phyloP scores from a whole-genome alignment of 1,139 yeast species.

The Pichia sp. region DNA sequence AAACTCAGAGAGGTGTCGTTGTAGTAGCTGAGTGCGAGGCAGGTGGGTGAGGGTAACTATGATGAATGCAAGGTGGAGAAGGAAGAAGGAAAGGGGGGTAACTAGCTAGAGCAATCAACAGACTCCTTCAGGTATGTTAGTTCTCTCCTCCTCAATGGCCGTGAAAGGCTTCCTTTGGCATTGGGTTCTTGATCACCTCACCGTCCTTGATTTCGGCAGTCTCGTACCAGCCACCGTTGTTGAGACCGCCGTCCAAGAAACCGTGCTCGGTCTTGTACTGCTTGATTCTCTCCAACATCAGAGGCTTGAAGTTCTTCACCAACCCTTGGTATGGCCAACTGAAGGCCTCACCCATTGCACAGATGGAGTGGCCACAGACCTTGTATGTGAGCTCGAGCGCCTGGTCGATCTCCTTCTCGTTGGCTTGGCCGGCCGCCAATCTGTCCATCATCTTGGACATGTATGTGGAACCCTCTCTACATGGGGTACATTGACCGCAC shows the following conservation, averaged over 20 bases:
- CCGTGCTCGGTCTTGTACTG: slow-evolving; percentile 35
- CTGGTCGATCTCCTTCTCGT: slow-evolving; percentile 75
- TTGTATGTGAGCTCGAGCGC: slow-evolving; percentile 76
- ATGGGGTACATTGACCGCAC: slow-evolving; percentile 92
- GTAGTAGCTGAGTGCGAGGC: not conserved
- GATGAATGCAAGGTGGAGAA: not conserved
- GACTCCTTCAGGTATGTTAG: not conserved
- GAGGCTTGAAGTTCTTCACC: slow-evolving; percentile 76
- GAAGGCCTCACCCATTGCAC: slow-evolving; percentile 90
- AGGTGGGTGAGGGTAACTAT: not conserved
- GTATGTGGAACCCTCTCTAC: slow-evolving; percentile 93
- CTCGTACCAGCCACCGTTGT: slow-evolving; percentile 76
- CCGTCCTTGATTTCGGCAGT: slow-evolving; percentile 63
- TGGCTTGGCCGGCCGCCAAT: slow-evolving; percentile 72
- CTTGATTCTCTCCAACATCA: slow-evolving; percentile 68
- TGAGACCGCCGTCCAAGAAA: slow-evolving; percentile 42
- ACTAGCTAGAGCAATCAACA: too few relatives aligned
- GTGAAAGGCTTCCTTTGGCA: slow-evolving; percentile 32
- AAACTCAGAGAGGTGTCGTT: too few relatives aligned
- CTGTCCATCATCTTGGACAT: slow-evolving; percentile 79
- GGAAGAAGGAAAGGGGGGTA: too few relatives aligned
- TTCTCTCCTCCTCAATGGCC: slow-evolving; percentile 20
- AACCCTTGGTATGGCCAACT: slow-evolving; percentile 92
- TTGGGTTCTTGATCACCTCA: slow-evolving; percentile 58
- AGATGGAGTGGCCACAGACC: slow-evolving; percentile 85